Conservation (phyloP, 2,329 filamentous ascomycete genomes). For the Setomelanomma holmii region DNA sequence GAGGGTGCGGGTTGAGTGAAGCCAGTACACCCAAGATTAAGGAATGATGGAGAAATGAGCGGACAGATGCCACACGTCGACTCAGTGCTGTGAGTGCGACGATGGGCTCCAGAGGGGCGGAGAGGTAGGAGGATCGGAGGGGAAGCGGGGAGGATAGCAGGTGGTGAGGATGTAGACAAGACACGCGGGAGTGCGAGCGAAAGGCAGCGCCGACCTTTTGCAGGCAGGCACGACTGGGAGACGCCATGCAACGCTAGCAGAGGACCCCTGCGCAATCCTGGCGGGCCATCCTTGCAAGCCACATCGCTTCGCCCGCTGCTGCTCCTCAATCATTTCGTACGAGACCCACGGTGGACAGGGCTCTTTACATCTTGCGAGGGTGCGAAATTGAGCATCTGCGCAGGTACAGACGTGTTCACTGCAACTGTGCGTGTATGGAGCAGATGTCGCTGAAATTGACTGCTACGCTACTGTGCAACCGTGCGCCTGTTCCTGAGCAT, state of each 20-base stretch:
- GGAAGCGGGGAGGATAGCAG: slow-evolving; percentile 24
- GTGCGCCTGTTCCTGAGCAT: background rate
- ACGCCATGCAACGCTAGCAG: slow-evolving; percentile 12
- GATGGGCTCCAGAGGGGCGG: slow-evolving; percentile 37
- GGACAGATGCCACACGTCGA: slow-evolving; percentile 47
- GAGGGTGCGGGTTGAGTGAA: slow-evolving; percentile 31
- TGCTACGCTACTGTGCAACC: too few species aligned
- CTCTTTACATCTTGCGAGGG: slow-evolving; percentile 4
- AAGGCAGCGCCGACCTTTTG: background rate
- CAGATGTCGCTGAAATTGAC: too few species aligned
- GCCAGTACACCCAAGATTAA: slow-evolving; percentile 49
- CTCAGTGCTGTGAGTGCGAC: slow-evolving; percentile 38
- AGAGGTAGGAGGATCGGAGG: slow-evolving; percentile 21
- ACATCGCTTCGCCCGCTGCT: slow-evolving; percentile 3
- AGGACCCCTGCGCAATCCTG: background rate
- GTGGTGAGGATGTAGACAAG: slow-evolving; percentile 24
- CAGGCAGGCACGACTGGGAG: slow-evolving; percentile 2
- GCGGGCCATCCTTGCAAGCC: background rate
- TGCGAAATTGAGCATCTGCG: background rate
- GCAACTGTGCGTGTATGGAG: background rate
- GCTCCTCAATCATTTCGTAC: slow-evolving; percentile 15
- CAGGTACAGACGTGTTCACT: background rate
- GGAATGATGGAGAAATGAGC: slow-evolving; percentile 48
- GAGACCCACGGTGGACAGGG: slow-evolving; percentile 6
- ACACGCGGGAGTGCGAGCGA: slow-evolving; percentile 22